Base-by-base conservation (phyloP, 805 yeast genomes). In the Cyberlindnera xylosilytica region DNA sequence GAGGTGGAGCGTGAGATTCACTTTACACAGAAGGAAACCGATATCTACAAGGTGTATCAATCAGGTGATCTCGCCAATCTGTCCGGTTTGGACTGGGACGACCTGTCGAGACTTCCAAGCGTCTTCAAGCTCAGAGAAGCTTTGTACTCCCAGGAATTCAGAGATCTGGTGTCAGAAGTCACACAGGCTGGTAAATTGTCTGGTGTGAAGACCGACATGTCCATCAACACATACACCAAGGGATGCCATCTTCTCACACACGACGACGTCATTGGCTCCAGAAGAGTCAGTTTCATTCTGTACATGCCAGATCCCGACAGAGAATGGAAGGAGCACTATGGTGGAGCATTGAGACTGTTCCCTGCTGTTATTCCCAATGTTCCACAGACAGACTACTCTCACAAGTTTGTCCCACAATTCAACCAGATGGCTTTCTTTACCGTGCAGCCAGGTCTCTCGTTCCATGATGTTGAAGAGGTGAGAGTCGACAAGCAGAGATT, bases 401-500 rank as follows among this genome's bases (percentile, higher is more conserved):
- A 73, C 20, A 80, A 81, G 53, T 68, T 93, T 28, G 84, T 88
- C 1, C 99, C 99, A 1, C 95, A 87, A 52, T 93, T 93, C 72
- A 93, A 93, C 61, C 97, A 93, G 63, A 83, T 93, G 58, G 97
- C 98, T 0, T 87, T 93, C 58, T 93, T 93, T 72, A 83, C 85
- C 5, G 98, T 93, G 12, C 93, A 89, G 59, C 99, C 99, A 1
- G 99, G 99, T 0, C 75, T 83, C 37, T 86, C 96, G 2, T 93
- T 93, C 74, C 99, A 93, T 62, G 99, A 95, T 56, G 99, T 93
- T 11, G 98, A 95, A 65, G 99, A 93, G 62, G 99, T 95, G 1
- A 76, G 83, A 47, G 96, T 82, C 2, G 96, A 90, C 58, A 87
- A 83, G 58, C 95, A 89, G 49, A 74, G 99, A 57, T 68, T 93